Base-by-base conservation (phyloP, 2,329 filamentous ascomycete species). In the Xylariaceae sp. region DNA sequence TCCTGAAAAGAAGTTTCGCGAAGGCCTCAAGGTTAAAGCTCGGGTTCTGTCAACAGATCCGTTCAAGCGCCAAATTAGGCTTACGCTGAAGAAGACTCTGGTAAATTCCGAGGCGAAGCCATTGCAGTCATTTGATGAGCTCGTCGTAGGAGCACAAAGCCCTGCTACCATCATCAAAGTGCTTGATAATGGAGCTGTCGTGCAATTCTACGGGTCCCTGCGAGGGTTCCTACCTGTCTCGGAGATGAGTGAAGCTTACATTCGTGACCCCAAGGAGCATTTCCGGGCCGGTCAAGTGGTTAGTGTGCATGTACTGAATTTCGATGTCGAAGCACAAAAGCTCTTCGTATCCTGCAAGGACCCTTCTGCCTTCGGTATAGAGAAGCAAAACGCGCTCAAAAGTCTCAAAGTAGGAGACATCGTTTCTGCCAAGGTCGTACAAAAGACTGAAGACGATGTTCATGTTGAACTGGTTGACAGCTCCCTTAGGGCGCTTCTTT, bases 191-290 rank as follows among this genome's bases (percentile, higher is more conserved):
- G 95, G 95, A 57, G 95, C 95, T 9, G 86, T 94, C 16, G 89
- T 99, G 50, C 92, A 96, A 71, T 99, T 98, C 75, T 99, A 96
- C 69, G 92, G 92, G 16, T 77, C 81, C 7, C 80, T 99, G 17
- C 86, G 87, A 63, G 96, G 90, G 7, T 99, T 96, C 78, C 81
- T 99, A 52, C 95, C 95, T 2, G 88, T 96, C 0, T 91, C 91
- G 1, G 94, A 99, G 75, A 99, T 99, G 95, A 98, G 95, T 72
- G 95, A 99, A 73, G 92, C 93, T 9, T 97, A 89, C 70, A 97
- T 99, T 68, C 85, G 89, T 65, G 90, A 97, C 69, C 92, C 95
- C 4, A 86, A 85, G 41, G 87, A 96, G 69, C 93, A 98, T 75
- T 99, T 99, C 78, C 87, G 89, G 31, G 77, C 87, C 39, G 96